Evolutionary conservation across 78 protist species (phyloP), one percentile per base, ranked within the genome.

Genomic region (Paulinella micropora): DNA sequence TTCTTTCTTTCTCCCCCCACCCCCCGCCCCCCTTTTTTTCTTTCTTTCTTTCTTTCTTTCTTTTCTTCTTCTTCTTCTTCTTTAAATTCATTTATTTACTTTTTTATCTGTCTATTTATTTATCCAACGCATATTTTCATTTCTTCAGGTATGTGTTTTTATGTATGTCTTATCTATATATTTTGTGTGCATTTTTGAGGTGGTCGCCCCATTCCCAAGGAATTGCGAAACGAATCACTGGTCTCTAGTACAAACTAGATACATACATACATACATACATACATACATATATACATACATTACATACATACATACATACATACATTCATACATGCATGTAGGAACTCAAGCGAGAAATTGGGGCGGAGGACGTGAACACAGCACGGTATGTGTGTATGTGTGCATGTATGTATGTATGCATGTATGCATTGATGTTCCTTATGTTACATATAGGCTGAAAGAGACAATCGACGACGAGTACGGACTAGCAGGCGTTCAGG

Each of bases 391-490:
- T n/a, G n/a, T n/a, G n/a, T n/a, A n/a, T n/a, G n/a, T n/a, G n/a
- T n/a, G n/a, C n/a, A n/a, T n/a, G n/a, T n/a, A n/a, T n/a, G n/a
- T n/a, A n/a, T n/a, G n/a, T n/a, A n/a, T n/a, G n/a, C n/a, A n/a
- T n/a, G n/a, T n/a, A n/a, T n/a, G n/a, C n/a, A n/a, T n/a, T n/a
- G n/a, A n/a, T n/a, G n/a, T n/a, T n/a, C n/a, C n/a, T n/a, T n/a
- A n/a, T n/a, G n/a, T n/a, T n/a, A n/a, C n/a, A n/a, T n/a, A n/a
- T n/a, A n/a, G n/a, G n/a, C n/a, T n/a, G n/a, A n/a, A 1, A 1
- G 38, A 28, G 34, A 82, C 79, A 31, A 79, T 96, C 36, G 99
- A 99, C 82, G 98, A 97, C 91, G 99, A 99, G 92, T 99, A 99
- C 85, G 94, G 94, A 0, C n/a, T 38, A 28, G 98, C 98, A 0